These are phyloP conservation scores for Eucalyptus polybractea DNA, from an alignment of 345 rosid species.

Conservation along the genomic window DNA sequence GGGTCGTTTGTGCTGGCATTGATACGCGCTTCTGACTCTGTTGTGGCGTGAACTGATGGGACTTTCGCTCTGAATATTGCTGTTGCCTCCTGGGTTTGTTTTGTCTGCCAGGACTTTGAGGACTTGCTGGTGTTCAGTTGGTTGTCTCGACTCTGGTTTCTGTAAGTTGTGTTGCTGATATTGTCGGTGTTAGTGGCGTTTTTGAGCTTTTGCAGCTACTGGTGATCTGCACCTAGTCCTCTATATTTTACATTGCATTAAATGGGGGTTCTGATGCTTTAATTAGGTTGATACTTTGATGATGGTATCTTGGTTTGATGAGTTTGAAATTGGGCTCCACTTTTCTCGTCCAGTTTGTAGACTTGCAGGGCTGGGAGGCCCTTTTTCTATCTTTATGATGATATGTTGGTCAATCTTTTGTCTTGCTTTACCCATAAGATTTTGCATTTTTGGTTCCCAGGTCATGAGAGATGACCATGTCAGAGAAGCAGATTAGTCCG, in stretches of 20 bases:
- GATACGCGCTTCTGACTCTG: not conserved
- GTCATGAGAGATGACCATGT: not conserved
- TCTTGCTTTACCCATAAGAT: not conserved
- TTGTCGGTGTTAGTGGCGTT: not conserved
- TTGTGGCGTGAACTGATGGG: not conserved
- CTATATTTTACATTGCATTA: not conserved
- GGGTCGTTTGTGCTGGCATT: not conserved
- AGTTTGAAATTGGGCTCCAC: not conserved
- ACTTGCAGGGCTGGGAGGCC: not conserved
- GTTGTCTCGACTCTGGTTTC: not conserved
- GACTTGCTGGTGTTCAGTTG: not conserved
- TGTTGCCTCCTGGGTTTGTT: not conserved
- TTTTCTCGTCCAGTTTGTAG: not conserved
- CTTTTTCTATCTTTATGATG: not conserved
- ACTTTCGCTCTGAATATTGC: not conserved
- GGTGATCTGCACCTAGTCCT: not conserved
- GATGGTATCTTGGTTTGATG: not conserved
- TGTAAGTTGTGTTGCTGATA: not conserved
- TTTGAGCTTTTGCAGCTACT: not conserved
- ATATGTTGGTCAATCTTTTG: not conserved
- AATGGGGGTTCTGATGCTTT: not conserved
- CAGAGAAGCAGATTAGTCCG: not conserved
- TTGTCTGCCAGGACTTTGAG: not conserved
- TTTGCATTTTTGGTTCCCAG: not conserved
- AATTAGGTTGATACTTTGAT: not conserved